Base-by-base conservation (phyloP, 257 asterid genomes). In the Gardenia jasminoides region DNA sequence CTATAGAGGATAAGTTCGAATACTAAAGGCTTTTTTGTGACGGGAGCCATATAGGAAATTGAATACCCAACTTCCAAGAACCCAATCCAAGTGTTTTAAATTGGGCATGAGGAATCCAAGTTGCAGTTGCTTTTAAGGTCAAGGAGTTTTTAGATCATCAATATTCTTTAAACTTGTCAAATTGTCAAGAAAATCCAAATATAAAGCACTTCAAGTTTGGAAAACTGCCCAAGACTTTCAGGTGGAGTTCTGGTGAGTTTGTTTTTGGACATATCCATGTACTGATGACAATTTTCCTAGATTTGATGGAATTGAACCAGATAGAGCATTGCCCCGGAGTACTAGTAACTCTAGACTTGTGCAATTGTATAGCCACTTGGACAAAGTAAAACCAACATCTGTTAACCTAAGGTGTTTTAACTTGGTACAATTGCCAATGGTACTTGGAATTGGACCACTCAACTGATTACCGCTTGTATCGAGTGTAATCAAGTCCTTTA, bases 181-280 rank as follows among this genome's bases (percentile, higher is more conserved):
- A 66, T 82, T 80, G 39, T 64, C 76, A 46, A 88, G 26, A n/a
- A n/a, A n/a, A n/a, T n/a, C n/a, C n/a, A n/a, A 50, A 78, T 41
- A 56, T 1, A 31, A 17, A 78, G 62, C 12, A 6, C 39, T 16
- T 54, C 47, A 56, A 78, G 69, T 17, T 46, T 70, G 10, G 62
- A 58, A 20, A 78, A 41, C 76, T 70, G 77, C 10, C 81, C 76
- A 28, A 78, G 73, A 58, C 77, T 78, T 1, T 64, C 43, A 11
- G 89, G 86, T 24, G 87, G 80, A 75, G 75, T 82, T 58, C 92
- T 89, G 26, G 28, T 82, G 30, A 88, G 76, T 41, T 83, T 46
- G 81, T 87, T 88, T 3, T 0, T 11, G 1, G 10, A 0, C 31
- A 88, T 28, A 0, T 0, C 0, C 43, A 86, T 0, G 0, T 11